Evolutionary conservation across 176 grass and related monocot species (phyloP).

Genomic region (Canna indica): DNA sequence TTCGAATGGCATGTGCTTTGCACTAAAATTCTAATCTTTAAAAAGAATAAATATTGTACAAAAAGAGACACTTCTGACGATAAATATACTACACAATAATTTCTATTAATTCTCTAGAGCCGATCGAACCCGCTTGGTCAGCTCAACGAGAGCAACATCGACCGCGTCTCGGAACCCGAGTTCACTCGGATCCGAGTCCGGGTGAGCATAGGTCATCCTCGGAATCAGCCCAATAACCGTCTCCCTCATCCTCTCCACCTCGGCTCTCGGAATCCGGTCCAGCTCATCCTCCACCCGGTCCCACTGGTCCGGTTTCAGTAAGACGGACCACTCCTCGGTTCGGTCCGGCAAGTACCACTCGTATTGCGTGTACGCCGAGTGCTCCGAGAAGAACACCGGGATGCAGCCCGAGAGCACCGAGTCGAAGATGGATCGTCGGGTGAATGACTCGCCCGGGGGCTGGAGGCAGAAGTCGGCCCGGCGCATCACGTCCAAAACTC

Average conservation of each 20-base stretch:
- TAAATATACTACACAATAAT: no score
- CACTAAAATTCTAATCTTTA: no score
- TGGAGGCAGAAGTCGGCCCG: slow-evolving; percentile 19
- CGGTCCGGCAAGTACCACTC: slow-evolving; percentile 16
- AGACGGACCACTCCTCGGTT: slow-evolving; percentile 29
- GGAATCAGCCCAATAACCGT: slow-evolving; percentile 29
- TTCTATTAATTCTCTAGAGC: not conserved
- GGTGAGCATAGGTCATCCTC: slow-evolving; percentile 21
- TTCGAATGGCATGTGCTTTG: no score
- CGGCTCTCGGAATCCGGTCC: slow-evolving; percentile 14
- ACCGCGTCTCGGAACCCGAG: slow-evolving; percentile 29
- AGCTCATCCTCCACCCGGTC: slow-evolving; percentile 15
- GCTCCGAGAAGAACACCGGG: slow-evolving; percentile 21
- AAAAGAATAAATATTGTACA: no score
- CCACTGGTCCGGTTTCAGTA: slow-evolving; percentile 15
- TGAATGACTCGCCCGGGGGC: slow-evolving; percentile 12
- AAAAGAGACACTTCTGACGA: no score
- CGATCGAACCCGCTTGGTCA: slow-evolving; percentile 14
- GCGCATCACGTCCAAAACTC: slow-evolving; percentile 9
- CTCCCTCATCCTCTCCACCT: slow-evolving; percentile 27
- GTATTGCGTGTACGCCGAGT: slow-evolving; percentile 13
- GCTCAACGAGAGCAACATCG: slow-evolving; percentile 26
- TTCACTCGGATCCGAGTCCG: slow-evolving; percentile 5
- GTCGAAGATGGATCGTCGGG: slow-evolving; percentile 16
- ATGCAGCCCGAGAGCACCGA: slow-evolving; percentile 23